These are phyloP conservation scores for Starmerella roubikii DNA, from an alignment of 805 yeast species.

Conservation along the genomic window DNA sequence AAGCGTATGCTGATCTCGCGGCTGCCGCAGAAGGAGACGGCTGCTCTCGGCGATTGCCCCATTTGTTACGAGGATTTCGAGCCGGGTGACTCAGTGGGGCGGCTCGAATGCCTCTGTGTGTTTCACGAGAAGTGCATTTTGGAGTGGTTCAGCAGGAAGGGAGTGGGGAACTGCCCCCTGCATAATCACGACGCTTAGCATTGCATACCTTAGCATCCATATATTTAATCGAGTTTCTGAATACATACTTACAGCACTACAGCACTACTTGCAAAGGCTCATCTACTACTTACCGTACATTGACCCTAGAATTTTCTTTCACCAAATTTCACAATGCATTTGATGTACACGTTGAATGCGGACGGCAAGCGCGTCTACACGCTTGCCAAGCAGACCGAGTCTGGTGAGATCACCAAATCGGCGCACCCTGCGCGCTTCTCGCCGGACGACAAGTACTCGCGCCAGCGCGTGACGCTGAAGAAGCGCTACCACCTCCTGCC, in stretches of 20 bases:
- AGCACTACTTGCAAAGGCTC: no score
- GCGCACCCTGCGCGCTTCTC: constrained; percentile 99
- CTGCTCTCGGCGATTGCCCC: constrained; percentile 60
- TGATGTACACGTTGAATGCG: constrained; percentile 90
- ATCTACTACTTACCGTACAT: no score
- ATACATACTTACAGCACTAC: no score
- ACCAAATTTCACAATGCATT: constrained; percentile 52
- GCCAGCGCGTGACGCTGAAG: constrained; percentile 97
- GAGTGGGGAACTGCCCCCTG: constrained; percentile 77
- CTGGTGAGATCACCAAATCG: constrained; percentile 92
- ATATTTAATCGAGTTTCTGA: no score
- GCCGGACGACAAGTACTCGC: constrained; percentile 97
- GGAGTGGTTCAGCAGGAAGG: constrained; percentile 79
- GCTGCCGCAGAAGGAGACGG: constrained; percentile 26
- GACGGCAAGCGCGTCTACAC: constrained; percentile 97
- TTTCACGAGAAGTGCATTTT: constrained; percentile 86
- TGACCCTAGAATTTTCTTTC: neutral
- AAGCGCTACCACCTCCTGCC: constrained; percentile 85
- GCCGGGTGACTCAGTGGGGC: constrained; percentile 79
- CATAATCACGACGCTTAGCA: constrained; percentile 31
- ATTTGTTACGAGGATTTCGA: constrained; percentile 82
- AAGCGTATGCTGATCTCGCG: constrained; percentile 70
- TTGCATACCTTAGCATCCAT: no score
- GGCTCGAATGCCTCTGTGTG: constrained; percentile 87
- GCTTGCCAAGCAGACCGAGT: constrained; percentile 60